Percentiles rank a stretch among this genome's conserved stretches.
Conservation (phyloP, 2,329 filamentous ascomycete species). For the Rhinocladiella mackenziei region DNA sequence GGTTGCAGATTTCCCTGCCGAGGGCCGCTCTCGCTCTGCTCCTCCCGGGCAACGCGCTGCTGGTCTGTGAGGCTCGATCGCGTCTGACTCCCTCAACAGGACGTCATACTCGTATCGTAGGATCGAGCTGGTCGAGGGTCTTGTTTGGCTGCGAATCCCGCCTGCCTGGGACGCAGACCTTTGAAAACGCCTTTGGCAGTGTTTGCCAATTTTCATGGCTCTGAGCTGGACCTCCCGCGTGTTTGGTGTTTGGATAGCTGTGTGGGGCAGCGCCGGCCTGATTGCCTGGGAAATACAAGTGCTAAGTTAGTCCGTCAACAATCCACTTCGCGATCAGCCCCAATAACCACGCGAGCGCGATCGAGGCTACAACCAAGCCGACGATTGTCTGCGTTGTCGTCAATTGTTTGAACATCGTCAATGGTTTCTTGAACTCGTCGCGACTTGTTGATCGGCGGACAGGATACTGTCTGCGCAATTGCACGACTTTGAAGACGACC, state of each 20-base stretch:
- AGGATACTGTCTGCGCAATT: no score
- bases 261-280: slow-evolving; percentile 7
- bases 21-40: slow-evolving; percentile 14
- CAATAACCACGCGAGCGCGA: no score
- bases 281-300: slow-evolving; percentile 4
- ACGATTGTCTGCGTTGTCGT: no score
- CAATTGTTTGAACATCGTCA: no score
- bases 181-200: slow-evolving; percentile 19
- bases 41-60: slow-evolving; percentile 11
- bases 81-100: no score
- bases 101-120: slow-evolving; percentile 13
- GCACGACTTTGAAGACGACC: no score
- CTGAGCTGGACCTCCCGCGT: background rate
- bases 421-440: no score
- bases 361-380: no score
- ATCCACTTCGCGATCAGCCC: slow-evolving; percentile 3
- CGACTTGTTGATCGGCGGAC: no score
- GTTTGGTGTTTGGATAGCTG: slow-evolving; percentile 9
- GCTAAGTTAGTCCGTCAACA: slow-evolving; percentile 23
- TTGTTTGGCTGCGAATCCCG: slow-evolving; percentile 2
- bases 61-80: no score
- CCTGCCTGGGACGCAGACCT: slow-evolving; percentile 20
- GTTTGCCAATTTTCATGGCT: slow-evolving; percentile 21
- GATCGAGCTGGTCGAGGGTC: background rate
- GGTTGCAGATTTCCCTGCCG: slow-evolving; percentile 14